Evolutionary conservation across 805 yeast species (phyloP), one percentile per base, ranked within the genome.

Genomic region (Wickerhamomyces strasburgensis): DNA sequence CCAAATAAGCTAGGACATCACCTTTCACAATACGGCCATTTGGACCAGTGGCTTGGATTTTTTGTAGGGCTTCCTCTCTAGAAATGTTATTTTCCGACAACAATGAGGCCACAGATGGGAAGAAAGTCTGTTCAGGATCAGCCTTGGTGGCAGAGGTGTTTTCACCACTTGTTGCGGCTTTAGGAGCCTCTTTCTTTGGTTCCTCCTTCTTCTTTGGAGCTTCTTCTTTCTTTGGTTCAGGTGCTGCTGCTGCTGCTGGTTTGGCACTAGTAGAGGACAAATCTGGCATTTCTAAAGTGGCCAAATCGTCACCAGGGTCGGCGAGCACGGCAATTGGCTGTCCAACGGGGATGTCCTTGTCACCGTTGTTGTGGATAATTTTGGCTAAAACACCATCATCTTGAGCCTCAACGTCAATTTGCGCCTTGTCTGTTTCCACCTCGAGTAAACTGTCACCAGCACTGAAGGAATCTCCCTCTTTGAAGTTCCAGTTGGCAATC

Each of bases 321-420:
- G 96, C 97, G 40, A 85, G 48, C 37, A 77, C 78, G 0, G 97
- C 98, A 63, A 90, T 90, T 19, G 95, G 82, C 30, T 72, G 66
- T n/a, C 96, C 96, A 8, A 90, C 98, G 7, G 79, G 75, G 37
- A 90, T 67, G 26, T 79, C 89, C 40, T 76, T 78, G 27, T 76
- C 75, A n/a, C 98, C 98, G 40, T 83, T 79, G 18, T 67, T 69
- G 15, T 55, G 50, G 33, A 75, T 47, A 39, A 93, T 81, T 62
- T 86, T 86, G 55, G 88, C 95, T 58, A 93, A 40, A 19, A 80
- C 65, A 38, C 98, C 98, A 54, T 93, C 98, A 51, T 90, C 98
- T 47, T 73, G 86, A 4, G 96, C 86, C 59, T 84, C 93, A 17
- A 84, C 93, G 43, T 81, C 87, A 37, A 84, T 84, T 41, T 79